These are phyloP conservation scores for Schwanniomyces yamadae DNA, from an alignment of 805 yeast species.

Conservation along the genomic window DNA sequence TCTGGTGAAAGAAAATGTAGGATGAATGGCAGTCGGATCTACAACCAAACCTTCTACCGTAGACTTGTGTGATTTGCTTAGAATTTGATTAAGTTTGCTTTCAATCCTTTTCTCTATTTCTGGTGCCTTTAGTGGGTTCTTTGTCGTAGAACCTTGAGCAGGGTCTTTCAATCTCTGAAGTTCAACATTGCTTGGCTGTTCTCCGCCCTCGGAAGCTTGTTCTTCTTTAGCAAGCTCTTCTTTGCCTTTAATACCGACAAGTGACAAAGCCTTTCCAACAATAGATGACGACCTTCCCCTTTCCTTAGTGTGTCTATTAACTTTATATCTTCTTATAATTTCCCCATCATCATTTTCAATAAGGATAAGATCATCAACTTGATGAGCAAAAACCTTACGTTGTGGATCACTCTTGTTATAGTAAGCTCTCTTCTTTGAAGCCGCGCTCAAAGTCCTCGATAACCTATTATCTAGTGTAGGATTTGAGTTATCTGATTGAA, in stretches of 20 bases:
- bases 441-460: conserved; percentile 10
- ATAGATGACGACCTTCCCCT: conserved; percentile 42
- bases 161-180: conserved; percentile 3
- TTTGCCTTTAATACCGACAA: conserved; percentile 49
- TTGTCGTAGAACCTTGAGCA: conserved; percentile 8
- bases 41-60: conserved; percentile 1
- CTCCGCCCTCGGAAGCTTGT: background rate
- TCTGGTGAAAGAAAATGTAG: background rate
- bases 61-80: conserved; percentile 4
- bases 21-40: background rate
- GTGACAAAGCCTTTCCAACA: conserved; percentile 48
- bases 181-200: background rate
- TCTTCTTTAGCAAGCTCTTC: background rate
- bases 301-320: conserved; percentile 52
- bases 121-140: conserved; percentile 13
- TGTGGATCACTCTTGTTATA: conserved; percentile 32
- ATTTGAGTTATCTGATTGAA: conserved; percentile 6
- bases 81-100: conserved; percentile 15
- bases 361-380: conserved; percentile 71
- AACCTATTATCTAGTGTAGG: conserved; percentile 12
- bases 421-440: conserved; percentile 21
- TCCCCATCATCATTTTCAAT: conserved; percentile 94
- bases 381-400: conserved; percentile 65
- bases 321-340: conserved; percentile 75
- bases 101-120: conserved; percentile 15